These are phyloP conservation scores for Lipomyces lipofer DNA, from an alignment of 805 yeast species.

Conservation along the genomic window DNA sequence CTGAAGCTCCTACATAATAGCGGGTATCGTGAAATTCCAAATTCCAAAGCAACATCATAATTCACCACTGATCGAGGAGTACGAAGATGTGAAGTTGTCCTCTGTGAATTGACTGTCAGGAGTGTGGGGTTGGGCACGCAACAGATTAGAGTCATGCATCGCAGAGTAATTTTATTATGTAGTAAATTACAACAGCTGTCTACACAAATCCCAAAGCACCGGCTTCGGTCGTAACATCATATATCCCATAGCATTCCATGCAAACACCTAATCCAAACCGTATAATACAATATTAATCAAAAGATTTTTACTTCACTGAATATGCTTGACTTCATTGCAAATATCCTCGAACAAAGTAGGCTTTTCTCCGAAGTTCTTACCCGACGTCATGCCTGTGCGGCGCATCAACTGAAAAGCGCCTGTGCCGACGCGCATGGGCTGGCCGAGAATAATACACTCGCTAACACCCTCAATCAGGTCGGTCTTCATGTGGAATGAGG, in stretches of 20 bases:
- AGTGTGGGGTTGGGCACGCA: no score
- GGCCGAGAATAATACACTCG: constrained; percentile 96
- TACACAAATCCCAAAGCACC: not conserved
- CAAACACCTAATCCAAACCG: not conserved
- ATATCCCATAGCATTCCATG: not conserved
- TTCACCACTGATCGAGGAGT: no score
- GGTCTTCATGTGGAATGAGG: constrained; percentile 95
- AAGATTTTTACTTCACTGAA: not conserved
- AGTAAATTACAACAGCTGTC: no score
- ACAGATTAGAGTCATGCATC: no score
- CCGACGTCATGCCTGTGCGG: constrained; percentile 16
- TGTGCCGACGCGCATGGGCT: constrained; percentile 96
- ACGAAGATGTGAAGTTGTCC: no score
- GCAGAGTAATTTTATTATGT: not conserved
- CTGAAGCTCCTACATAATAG: no score
- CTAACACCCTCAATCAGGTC: constrained; percentile 97
- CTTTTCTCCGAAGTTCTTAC: constrained; percentile 39
- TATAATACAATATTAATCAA: not conserved
- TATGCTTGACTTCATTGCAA: not conserved
- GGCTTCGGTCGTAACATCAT: not conserved
- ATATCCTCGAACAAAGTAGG: constrained; percentile 50
- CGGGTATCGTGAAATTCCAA: no score
- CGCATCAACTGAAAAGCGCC: constrained; percentile 80
- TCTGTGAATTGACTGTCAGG: no score
- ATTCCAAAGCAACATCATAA: no score